These are phyloP conservation scores for Candida glucosophila DNA, from an alignment of 1,139 yeast species.

Conservation along the genomic window DNA sequence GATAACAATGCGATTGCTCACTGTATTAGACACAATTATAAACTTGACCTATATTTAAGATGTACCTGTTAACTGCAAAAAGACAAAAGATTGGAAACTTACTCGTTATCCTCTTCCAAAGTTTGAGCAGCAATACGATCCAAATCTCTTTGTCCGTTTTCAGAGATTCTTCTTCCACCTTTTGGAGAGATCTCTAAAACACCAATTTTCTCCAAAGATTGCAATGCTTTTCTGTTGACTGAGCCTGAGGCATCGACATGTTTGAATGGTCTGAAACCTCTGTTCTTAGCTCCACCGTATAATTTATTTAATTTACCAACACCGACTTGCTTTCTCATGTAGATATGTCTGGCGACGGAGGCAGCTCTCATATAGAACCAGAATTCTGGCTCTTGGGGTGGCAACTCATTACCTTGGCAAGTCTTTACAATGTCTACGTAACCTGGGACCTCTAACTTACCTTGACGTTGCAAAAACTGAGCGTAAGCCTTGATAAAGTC, in stretches of 20 bases:
- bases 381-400: conserved; percentile 99
- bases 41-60: too few species aligned
- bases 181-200: conserved; percentile 93
- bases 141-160: conserved; percentile 99
- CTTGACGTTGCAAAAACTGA: conserved; percentile 99
- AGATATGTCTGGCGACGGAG: conserved; percentile 99
- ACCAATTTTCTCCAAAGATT: conserved; percentile 97
- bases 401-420: conserved; percentile 97
- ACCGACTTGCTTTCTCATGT: conserved; percentile 99
- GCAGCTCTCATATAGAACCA: conserved; percentile 99
- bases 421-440: conserved; percentile 99
- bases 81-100: conserved; percentile 15
- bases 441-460: conserved; percentile 99
- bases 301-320: conserved; percentile 98
- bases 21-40: conserved; percentile 8
- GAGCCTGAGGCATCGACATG: conserved; percentile 99
- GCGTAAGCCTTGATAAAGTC: conserved; percentile 99
- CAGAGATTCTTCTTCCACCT: conserved; percentile 99
- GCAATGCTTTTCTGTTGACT: conserved; percentile 96
- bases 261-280: conserved; percentile 98
- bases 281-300: conserved; percentile 99
- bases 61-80: conserved; percentile 7
- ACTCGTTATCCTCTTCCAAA: conserved; percentile 65
- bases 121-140: conserved; percentile 99
- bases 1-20: conserved; percentile 8